A percentile compares a stretch with the other conserved stretches of the same genome.
Conservation (phyloP, 2,329 filamentous ascomycete genomes). For the Cercospora berteroae region DNA sequence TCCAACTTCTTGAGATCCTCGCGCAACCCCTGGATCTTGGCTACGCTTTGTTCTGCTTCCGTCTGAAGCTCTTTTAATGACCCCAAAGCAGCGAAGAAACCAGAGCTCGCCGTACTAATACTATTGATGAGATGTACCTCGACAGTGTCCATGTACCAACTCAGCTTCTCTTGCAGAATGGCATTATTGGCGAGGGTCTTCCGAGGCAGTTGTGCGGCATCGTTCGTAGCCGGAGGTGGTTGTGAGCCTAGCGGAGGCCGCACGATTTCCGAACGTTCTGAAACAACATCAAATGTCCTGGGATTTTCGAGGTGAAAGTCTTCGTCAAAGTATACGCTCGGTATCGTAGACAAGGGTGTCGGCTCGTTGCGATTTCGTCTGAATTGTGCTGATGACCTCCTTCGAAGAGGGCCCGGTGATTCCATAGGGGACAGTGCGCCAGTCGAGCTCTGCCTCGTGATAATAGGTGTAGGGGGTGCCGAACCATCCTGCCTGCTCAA, state of each 20-base stretch:
- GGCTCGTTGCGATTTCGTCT: conserved; percentile 67
- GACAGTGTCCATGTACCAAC: conserved; percentile 99
- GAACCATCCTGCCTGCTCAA: conserved; percentile 38
- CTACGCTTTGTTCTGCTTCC: conserved; percentile 87
- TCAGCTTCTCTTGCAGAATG: conserved; percentile 95
- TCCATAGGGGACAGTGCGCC: conserved; percentile 47
- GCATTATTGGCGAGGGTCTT: conserved; percentile 94
- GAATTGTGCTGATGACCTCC: conserved; percentile 51
- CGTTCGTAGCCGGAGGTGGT: conserved; percentile 53
- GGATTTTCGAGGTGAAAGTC: conserved; percentile 95
- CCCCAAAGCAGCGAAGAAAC: conserved; percentile 91
- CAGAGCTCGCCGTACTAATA: conserved; percentile 91
- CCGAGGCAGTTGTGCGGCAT: conserved; percentile 57
- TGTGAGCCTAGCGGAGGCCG: conserved; percentile 57
- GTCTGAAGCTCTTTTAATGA: conserved; percentile 87
- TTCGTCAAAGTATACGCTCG: conserved; percentile 89
- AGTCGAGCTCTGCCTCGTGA: conserved; percentile 44
- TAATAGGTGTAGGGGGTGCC: conserved; percentile 35
- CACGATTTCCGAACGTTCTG: conserved; percentile 95
- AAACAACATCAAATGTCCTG: conserved; percentile 92
- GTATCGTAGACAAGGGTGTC: conserved; percentile 87
- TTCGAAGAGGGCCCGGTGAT: conserved; percentile 46
- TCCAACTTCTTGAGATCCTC: conserved; percentile 79
- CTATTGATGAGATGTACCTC: conserved; percentile 96
- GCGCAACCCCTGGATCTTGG: conserved; percentile 76